Evolutionary conservation across 352 stramenopile species (phyloP), one percentile per base, ranked within the genome.

Genomic region (Albugo laibachii): DNA sequence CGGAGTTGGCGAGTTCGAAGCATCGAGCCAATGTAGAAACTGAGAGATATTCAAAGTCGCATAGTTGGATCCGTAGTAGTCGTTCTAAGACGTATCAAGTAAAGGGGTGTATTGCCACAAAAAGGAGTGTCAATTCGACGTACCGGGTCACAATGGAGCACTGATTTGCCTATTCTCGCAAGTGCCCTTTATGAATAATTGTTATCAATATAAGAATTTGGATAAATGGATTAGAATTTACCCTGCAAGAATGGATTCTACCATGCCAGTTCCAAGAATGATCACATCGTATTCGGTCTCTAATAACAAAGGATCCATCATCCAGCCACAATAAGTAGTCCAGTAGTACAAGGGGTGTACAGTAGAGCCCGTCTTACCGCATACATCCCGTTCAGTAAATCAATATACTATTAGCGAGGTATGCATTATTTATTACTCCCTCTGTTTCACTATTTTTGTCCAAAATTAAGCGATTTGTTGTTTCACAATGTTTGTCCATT

Each of bases 21-120:
- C 2, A 43, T 31, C 24, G 24, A 31, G 73, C 72, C 72, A 84
- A 8, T 55, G 56, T 21, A 62, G 44, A 44, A 86, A 84, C 40
- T 78, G 63, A 15, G 57, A 31, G 19, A 86, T 57, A 10, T 63
- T 57, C 47, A 86, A 76, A 6, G 74, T 83, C 20, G 74, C 69
- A 45, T 80, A 83, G 48, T 86, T 79, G 59, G 69, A 83, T 27
- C 74, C 74, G 42, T 86, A 86, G 45, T 83, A 83, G 47, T 86
- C 74, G 59, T 83, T 84, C 74, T 84, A 53, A 21, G 49, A 10
- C 3, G 40, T 3, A 38, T 34, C 41, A 15, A 11, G 31, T 13
- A 14, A 48, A 14, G n/a, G 36, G 13, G 46, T 24, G 18, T 16
- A 14, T 43, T 43, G 16, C 38, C 39, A 12, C 13, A 21, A 11